Base-by-base conservation (phyloP, 139 green algal genomes). In the Picochlorum sp. region DNA sequence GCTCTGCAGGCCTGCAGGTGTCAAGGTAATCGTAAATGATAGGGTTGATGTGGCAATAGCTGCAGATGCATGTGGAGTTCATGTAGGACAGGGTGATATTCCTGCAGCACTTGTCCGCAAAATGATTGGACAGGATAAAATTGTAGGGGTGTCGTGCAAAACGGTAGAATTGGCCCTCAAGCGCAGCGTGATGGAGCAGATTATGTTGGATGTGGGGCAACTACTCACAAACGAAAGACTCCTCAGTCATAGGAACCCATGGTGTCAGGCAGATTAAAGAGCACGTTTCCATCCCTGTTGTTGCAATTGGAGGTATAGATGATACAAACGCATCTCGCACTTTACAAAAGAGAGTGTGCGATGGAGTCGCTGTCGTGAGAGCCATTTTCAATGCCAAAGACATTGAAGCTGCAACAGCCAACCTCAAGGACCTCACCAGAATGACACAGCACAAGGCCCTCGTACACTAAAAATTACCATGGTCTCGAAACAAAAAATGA, bases 11-110 rank as follows among this genome's bases (percentile, higher is more conserved):
- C 58, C 70, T 26, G 63, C 65, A 3, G 80, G 85, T 20, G 80
- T 96, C 10, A 79, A 81, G 1, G 67, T 96, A n/a, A 76, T 98
- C 28, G 85, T 98, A 62, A 98, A 98, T 68, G 92, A 98, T 73
- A 72, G 92, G 0, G 74, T 97, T 1, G 92, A 98, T 52, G 82
- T 97, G 23, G 88, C 88, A 10, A 67, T 98, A 38, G 91, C 86
- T 7, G 66, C 78, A 8, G 90, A 81, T 6, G 86, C 90, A 1
- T 86, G 92, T 61, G 89, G 87, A 26, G 85, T 90, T 11, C 89
- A 96, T 64, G 77, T 96, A 26, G 89, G 89, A 15, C 89, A 97
- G 75, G 71, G 64, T n/a, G 90, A 96, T 76, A 70, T 96, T 30
- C 82, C 88, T 0, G 78, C 74, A 0, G 61, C 47, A 1, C 24